phyloP scores from a whole-genome alignment of 495 filamentous ascomycete genomes.

The Aspergillus ostianus region DNA sequence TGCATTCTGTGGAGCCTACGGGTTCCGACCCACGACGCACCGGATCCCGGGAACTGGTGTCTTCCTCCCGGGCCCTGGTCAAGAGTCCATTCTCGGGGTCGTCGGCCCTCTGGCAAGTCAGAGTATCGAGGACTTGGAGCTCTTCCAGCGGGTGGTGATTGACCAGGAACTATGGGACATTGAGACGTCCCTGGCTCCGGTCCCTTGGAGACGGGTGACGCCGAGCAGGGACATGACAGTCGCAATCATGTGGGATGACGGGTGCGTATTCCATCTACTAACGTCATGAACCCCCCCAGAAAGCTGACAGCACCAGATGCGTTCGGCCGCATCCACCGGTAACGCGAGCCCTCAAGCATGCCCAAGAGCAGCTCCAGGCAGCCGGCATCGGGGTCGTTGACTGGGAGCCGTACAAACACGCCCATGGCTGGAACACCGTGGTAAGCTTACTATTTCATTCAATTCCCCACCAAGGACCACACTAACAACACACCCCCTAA shows the following conservation, averaged over 20 bases:
- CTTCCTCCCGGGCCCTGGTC: constrained; percentile 48
- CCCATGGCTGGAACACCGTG: constrained; percentile 58
- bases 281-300: not conserved
- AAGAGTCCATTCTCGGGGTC: constrained; percentile 59
- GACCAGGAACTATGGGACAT: constrained; percentile 59
- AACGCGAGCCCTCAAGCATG: constrained; percentile 53
- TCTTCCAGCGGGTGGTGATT: constrained; percentile 62
- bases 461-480: not conserved
- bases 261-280: constrained; percentile 31
- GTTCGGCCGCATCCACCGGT: constrained; percentile 69
- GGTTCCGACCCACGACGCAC: constrained; percentile 54
- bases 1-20: constrained; percentile 57
- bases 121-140: constrained; percentile 58
- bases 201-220: constrained; percentile 54
- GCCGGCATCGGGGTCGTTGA: constrained; percentile 58
- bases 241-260: constrained; percentile 69
- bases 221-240: constrained; percentile 55
- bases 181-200: constrained; percentile 56
- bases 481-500: constrained; percentile 1
- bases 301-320: not conserved
- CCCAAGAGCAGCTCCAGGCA: constrained; percentile 52
- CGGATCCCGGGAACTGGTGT: constrained; percentile 49
- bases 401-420: constrained; percentile 64
- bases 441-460: constrained; percentile 24
- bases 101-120: constrained; percentile 61